These are phyloP conservation scores for Candolleomyces aberdarensis DNA, from an alignment of 768 basidiomycete species.

Conservation along the genomic window DNA sequence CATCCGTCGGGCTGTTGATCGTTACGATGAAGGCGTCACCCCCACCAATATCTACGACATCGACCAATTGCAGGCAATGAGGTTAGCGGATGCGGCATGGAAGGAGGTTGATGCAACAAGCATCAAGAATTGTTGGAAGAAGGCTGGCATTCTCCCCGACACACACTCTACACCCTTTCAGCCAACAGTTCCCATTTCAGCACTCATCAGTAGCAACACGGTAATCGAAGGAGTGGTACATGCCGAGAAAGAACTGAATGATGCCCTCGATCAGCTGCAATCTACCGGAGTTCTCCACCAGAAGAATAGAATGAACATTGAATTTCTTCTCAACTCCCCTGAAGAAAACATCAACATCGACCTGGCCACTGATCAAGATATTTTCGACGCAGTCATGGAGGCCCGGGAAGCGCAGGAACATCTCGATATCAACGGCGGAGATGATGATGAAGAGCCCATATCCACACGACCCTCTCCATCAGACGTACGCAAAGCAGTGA, in stretches of 20 bases:
- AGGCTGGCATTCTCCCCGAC: constrained; percentile 30
- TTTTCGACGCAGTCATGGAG: constrained; percentile 15
- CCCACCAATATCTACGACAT: constrained; percentile 35
- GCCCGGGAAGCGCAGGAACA: constrained; percentile 11
- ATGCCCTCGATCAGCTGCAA: constrained; percentile 12
- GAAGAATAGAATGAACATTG: constrained; percentile 1
- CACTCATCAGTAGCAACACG: constrained; percentile 15
- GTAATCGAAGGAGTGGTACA: constrained; percentile 10
- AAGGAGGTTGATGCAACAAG: constrained; percentile 25
- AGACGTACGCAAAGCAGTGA: neutral
- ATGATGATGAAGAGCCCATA: constrained; percentile 4
- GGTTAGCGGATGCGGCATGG: constrained; percentile 31
- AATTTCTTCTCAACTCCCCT: constrained; percentile 18
- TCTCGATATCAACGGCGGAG: constrained; percentile 7
- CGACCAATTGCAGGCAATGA: constrained; percentile 36
- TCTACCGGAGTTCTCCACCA: constrained; percentile 4
- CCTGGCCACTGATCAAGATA: constrained; percentile 11
- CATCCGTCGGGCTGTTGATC: constrained; percentile 25
- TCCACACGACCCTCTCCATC: neutral
- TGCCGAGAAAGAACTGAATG: constrained; percentile 19
- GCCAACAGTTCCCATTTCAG: constrained; percentile 17
- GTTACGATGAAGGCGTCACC: constrained; percentile 24
- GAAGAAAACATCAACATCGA: constrained; percentile 11
- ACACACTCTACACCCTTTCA: neutral
- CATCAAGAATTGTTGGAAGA: constrained; percentile 37